A percentile compares a stretch with the other conserved stretches of the same genome.
These are phyloP conservation scores for Pholiota conissans DNA, from an alignment of 768 basidiomycete species.

Conservation along the genomic window DNA sequence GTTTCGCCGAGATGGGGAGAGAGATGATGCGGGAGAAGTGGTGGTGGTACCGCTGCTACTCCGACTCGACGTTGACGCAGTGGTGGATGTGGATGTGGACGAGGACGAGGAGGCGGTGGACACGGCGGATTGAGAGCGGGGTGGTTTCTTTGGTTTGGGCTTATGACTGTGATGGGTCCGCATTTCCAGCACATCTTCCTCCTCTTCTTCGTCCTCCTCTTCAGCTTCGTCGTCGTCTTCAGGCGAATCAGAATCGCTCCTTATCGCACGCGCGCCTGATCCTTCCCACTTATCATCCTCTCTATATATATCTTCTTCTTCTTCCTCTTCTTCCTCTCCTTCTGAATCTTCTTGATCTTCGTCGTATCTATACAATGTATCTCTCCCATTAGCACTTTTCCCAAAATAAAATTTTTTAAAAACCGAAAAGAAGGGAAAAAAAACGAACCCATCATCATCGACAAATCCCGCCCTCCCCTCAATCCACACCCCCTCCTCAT, in stretches of 20 bases:
- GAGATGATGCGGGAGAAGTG: conserved; percentile 19
- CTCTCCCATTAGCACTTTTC: neutral
- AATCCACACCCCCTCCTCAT: conserved; percentile 21
- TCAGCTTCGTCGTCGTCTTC: too few species aligned
- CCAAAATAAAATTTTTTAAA: conserved; percentile 10
- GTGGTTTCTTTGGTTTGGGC: conserved; percentile 12
- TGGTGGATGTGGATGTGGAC: conserved; percentile 27
- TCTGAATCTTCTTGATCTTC: conserved; percentile 66
- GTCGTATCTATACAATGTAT: conserved; percentile 50
- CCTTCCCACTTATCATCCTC: conserved; percentile 16
- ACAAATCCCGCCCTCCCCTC: conserved; percentile 33
- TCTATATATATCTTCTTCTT: neutral
- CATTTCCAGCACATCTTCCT: conserved; percentile 68
- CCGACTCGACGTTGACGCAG: conserved; percentile 16
- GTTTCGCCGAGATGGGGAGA: conserved; percentile 22
- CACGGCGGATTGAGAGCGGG: conserved; percentile 44
- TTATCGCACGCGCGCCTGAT: conserved; percentile 28
- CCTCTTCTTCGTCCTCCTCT: too few species aligned
- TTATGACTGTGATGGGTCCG: conserved; percentile 31
- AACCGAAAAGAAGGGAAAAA: conserved; percentile 4
- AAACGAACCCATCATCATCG: conserved; percentile 66
- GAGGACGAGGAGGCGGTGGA: conserved; percentile 45
- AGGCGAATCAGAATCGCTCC: conserved; percentile 37
- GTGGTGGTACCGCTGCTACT: conserved; percentile 15
- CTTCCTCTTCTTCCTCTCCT: conserved; percentile 42